Base-by-base conservation (phyloP, 306 rosid species). In the Acacia acuminata region DNA sequence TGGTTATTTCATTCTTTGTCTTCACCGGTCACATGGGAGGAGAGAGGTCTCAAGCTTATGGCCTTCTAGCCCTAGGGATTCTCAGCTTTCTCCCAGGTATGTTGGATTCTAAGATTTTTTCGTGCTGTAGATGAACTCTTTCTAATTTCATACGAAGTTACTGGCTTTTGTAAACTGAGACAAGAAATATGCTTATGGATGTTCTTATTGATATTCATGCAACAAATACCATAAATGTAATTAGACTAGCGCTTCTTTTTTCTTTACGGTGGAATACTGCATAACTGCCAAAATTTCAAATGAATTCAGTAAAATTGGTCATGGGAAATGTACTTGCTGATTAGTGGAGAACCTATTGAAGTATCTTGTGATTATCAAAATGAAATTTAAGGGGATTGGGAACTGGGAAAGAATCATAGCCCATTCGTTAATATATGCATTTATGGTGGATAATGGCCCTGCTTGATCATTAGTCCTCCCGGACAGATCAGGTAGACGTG, bases 11-110 rank as follows among this genome's bases (percentile, higher is more conserved):
- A 3, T 94, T 88, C 77, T 96, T 94, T 86, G 87, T 94, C 86
- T 90, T 90, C 84, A 86, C 92, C 1, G 97, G 98, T 87, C 99
- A 96, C 84, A 96, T 96, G 99, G 97, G 90, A 48, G 98, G 99
- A 75, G 99, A 96, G 30, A 79, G 38, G 17, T 89, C 99, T 73
- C 99, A 94, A 86, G 99, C 94, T 67, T 96, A 87, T 86, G 97
- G 98, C 65, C 98, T 94, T 87, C 78, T 96, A 63, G 94, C 91
- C 63, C 80, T 96, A 19, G 99, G 99, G 47, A 48, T 86, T 85
- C 94, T 96, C 61, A 87, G 98, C 88, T 96, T 92, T 86, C 99
- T 96, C 65, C 99, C 99, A 81, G 98, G 99, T 94, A 88, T 71
- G 83, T 73, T 60, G 71, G 72, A 30, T 65, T 82, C 61, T 8